phyloP scores from a whole-genome alignment of 371 early-diverging fungal genomes.

The Mortierella sp. region DNA sequence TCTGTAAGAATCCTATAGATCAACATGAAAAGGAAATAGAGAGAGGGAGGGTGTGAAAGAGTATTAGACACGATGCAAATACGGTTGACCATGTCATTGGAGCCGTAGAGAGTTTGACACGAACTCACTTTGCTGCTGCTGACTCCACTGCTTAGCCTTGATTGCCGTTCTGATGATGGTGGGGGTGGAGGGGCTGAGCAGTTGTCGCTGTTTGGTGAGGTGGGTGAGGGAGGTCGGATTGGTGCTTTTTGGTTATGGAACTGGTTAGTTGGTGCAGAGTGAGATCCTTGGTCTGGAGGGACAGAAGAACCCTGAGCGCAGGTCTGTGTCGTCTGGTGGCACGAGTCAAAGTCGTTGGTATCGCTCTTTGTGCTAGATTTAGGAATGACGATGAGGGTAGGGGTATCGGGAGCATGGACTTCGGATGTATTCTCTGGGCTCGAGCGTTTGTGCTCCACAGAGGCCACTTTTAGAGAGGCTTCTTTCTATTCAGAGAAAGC shows the following conservation, averaged over 20 bases:
- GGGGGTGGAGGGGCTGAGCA: neutral
- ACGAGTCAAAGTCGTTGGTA: constrained; percentile 1
- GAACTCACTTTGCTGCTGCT: constrained; percentile 41
- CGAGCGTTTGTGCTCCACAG: constrained; percentile 6
- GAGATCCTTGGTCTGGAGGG: constrained; percentile 14
- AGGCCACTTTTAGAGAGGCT: neutral
- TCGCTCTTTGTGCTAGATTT: constrained; percentile 4
- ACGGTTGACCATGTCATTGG: too few relatives aligned
- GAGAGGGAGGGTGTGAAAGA: too few relatives aligned
- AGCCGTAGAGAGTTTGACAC: too few relatives aligned
- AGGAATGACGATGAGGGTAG: neutral
- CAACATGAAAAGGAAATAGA: neutral
- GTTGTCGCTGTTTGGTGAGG: too few relatives aligned
- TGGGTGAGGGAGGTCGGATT: constrained; percentile 6
- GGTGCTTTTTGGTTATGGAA: constrained; percentile 32
- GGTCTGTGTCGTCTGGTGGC: constrained; percentile 9
- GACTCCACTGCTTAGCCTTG: constrained; percentile 27
- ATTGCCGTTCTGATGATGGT: constrained; percentile 35
- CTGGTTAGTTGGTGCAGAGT: constrained; percentile 34
- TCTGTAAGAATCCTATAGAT: constrained; percentile 33
- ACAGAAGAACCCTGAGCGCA: constrained; percentile 13
- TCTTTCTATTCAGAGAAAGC: neutral
- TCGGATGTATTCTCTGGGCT: neutral
- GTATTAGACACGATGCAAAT: too few relatives aligned
- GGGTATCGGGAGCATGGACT: neutral